Percentiles rank a stretch among this genome's conserved stretches.
These are phyloP conservation scores for Lipomyces anomalus DNA, from an alignment of 805 yeast genomes.

Conservation along the genomic window DNA sequence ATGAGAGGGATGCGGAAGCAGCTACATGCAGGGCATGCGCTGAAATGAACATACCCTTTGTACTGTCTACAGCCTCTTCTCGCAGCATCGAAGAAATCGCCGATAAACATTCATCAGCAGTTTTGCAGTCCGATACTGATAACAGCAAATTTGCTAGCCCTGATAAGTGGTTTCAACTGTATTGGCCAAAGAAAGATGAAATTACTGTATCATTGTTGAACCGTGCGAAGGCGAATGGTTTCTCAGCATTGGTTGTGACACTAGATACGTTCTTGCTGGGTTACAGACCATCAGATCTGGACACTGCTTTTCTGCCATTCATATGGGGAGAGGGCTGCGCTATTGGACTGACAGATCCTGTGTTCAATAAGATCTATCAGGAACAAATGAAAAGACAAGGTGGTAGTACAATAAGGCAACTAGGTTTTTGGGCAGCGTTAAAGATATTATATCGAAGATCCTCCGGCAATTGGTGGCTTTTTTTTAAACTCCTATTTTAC, in stretches of 20 bases:
- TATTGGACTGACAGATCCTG: constrained; percentile 30
- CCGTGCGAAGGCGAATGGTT: constrained; percentile 20
- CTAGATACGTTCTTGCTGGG: constrained; percentile 24
- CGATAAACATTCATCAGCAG: constrained; percentile 7
- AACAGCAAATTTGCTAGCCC: not conserved
- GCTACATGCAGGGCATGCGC: constrained; percentile 30
- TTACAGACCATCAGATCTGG: constrained; percentile 30
- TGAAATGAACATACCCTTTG: constrained; percentile 27
- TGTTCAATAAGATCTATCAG: constrained; percentile 22
- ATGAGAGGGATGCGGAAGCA: constrained; percentile 28
- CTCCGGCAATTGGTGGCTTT: constrained; percentile 1
- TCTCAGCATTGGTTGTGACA: constrained; percentile 22
- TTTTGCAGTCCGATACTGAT: not conserved
- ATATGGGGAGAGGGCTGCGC: constrained; percentile 27
- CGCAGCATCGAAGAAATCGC: constrained; percentile 22
- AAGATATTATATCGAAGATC: constrained; percentile 7
- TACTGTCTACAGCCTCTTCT: constrained; percentile 28
- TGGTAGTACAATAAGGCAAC: not conserved
- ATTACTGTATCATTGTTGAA: constrained; percentile 17
- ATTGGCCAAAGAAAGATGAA: constrained; percentile 23
- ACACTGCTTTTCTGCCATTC: constrained; percentile 28
- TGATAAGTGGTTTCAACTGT: constrained; percentile 24
- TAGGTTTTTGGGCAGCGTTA: constrained; percentile 5
- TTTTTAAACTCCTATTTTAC: constrained; percentile 4
- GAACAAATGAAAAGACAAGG: not conserved